Conservation (phyloP, 139 green algal genomes). For the Tetradesmus obliquus region DNA sequence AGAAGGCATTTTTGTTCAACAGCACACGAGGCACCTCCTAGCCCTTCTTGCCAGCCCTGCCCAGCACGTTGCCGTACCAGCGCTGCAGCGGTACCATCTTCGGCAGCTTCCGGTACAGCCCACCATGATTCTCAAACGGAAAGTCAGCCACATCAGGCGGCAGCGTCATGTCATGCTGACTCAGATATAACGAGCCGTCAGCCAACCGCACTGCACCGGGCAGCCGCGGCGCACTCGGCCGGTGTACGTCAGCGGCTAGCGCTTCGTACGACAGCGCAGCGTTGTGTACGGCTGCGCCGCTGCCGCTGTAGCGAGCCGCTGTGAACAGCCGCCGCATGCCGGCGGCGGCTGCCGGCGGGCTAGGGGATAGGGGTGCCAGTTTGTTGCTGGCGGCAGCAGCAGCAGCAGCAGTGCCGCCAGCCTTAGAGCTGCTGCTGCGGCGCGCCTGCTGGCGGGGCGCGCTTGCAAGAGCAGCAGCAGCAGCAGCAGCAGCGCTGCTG, state of each 20-base stretch:
- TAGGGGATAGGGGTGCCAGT: neutral
- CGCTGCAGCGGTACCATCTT: neutral
- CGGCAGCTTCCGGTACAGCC: neutral
- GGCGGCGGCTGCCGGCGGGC: no score
- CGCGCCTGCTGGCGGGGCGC: neutral
- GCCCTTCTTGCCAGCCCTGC: neutral
- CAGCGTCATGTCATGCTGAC: neutral
- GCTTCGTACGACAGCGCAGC: neutral
- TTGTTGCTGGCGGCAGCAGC: neutral
- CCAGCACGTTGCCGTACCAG: conserved; percentile 6
- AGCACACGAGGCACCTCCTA: neutral
- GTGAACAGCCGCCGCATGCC: neutral
- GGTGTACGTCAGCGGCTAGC: neutral
- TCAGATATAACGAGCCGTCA: neutral
- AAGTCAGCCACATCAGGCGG: neutral
- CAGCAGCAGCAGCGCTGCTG: neutral
- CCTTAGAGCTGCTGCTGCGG: neutral
- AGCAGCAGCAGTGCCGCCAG: neutral
- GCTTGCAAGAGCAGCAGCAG: neutral
- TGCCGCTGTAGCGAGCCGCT: neutral
- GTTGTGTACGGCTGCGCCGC: neutral
- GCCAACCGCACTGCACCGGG: neutral
- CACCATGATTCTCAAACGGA: neutral
- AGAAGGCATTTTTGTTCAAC: neutral
- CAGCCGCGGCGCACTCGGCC: neutral